Conservation (phyloP, 1,139 yeast genomes). For the Nematodospora anomalae region DNA sequence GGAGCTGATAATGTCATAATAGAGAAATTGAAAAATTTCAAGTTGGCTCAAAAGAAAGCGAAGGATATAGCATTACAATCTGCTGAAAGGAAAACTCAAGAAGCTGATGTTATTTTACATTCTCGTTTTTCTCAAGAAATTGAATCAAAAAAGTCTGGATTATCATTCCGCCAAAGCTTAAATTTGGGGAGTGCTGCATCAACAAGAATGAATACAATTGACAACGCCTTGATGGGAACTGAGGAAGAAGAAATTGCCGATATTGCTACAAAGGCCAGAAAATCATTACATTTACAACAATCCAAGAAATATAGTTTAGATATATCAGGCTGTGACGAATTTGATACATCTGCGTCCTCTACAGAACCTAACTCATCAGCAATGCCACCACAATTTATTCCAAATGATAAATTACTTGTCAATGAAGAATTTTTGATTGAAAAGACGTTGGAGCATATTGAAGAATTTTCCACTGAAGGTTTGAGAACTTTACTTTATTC, state of each 20-base stretch:
- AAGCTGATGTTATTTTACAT: constrained; percentile 75
- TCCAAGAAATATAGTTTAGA: constrained; percentile 52
- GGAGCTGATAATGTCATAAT: constrained; percentile 95
- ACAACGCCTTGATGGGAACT: constrained; percentile 52
- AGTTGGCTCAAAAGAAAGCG: constrained; percentile 61
- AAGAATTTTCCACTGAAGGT: constrained; percentile 93
- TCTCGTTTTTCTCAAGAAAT: constrained; percentile 41
- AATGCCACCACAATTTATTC: constrained; percentile 33
- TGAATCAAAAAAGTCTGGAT: constrained; percentile 28
- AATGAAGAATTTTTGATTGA: constrained; percentile 81
- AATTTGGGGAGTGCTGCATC: constrained; percentile 21
- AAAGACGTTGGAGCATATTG: constrained; percentile 84
- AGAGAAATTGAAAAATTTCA: constrained; percentile 62
- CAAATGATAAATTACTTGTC: constrained; percentile 61
- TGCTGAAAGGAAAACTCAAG: constrained; percentile 66
- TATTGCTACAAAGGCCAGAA: constrained; percentile 58
- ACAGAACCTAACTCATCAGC: background rate
- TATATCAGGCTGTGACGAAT: constrained; percentile 1
- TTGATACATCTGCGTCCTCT: background rate
- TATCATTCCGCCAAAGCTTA: constrained; percentile 37
- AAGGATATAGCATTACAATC: constrained; percentile 62
- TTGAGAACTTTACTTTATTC: constrained; percentile 85
- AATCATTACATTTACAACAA: constrained; percentile 65
- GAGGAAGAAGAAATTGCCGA: constrained; percentile 60
- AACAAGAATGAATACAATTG: constrained; percentile 49